phyloP scores from a whole-genome alignment of 2,329 filamentous ascomycete species.

The Ramularia endophylla region DNA sequence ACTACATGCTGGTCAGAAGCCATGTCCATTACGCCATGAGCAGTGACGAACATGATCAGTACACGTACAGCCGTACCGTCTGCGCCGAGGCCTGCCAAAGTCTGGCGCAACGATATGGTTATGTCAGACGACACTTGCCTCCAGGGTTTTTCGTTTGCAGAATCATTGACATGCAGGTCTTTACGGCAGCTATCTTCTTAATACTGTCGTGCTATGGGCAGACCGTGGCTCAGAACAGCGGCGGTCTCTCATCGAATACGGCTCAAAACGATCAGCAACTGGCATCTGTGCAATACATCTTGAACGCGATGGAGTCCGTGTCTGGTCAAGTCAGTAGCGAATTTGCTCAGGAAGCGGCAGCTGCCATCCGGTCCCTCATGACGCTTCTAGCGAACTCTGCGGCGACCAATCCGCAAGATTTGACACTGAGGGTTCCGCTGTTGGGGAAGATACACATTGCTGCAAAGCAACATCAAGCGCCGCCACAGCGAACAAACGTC shows the following conservation, averaged over 20 bases:
- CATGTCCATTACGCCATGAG: conserved; percentile 24
- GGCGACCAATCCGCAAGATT: conserved; percentile 2
- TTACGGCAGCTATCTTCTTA: conserved; percentile 23
- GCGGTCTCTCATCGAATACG: neutral
- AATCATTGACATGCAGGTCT: conserved; percentile 25
- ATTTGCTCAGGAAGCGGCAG: conserved; percentile 18
- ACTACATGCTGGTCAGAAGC: conserved; percentile 22
- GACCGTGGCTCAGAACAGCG: neutral
- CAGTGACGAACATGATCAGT: conserved; percentile 20
- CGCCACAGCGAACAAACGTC: neutral
- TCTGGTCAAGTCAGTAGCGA: conserved; percentile 14
- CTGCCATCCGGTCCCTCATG: conserved; percentile 16
- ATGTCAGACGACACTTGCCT: conserved; percentile 17
- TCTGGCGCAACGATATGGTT: conserved; percentile 17
- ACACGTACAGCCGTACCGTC: conserved; percentile 21
- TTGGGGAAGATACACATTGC: conserved; percentile 18
- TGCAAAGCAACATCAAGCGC: conserved; percentile 4
- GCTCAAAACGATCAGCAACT: neutral
- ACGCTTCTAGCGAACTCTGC: conserved; percentile 11
- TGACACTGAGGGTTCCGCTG: conserved; percentile 15
- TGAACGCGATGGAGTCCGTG: conserved; percentile 16
- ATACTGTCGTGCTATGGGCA: conserved; percentile 10
- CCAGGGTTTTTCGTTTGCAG: conserved; percentile 24
- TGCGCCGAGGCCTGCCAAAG: conserved; percentile 22
- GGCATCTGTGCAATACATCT: conserved; percentile 12